These are phyloP conservation scores for Phytophthora foliorum DNA, from an alignment of 352 stramenopile species.

Conservation along the genomic window DNA sequence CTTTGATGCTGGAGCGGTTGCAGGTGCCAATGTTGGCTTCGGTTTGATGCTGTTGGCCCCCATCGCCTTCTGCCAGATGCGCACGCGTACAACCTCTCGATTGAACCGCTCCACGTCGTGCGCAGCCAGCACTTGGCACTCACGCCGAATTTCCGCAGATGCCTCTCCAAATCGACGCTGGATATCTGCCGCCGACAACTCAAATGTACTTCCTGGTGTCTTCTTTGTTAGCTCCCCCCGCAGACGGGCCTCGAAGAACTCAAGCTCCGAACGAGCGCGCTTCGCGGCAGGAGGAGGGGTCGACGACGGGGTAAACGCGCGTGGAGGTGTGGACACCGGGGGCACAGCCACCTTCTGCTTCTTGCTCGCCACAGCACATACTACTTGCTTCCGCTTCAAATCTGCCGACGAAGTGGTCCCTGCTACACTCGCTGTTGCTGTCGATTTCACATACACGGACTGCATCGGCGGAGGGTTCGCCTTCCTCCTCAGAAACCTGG, in stretches of 20 bases:
- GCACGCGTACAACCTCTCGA: constrained; percentile 61
- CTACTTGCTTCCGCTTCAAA: constrained; percentile 34
- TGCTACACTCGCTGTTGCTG: background rate
- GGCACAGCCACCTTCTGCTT: constrained; percentile 25
- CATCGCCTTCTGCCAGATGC: constrained; percentile 73
- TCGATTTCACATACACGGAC: background rate
- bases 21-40: background rate
- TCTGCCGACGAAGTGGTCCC: background rate
- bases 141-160: constrained; percentile 35
- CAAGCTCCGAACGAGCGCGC: constrained; percentile 40
- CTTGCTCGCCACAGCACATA: constrained; percentile 7
- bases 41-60: constrained; percentile 8
- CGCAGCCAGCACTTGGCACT: constrained; percentile 57
- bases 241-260: constrained; percentile 57
- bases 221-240: constrained; percentile 14
- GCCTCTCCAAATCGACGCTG: constrained; percentile 40
- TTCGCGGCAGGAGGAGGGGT: constrained; percentile 49
- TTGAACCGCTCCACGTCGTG: constrained; percentile 71
- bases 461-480: constrained; percentile 10
- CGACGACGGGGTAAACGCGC: constrained; percentile 47
- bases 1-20: background rate
- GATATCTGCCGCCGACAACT: constrained; percentile 36
- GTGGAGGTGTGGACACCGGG: constrained; percentile 7
- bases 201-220: constrained; percentile 7
- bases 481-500: constrained; percentile 67